These are phyloP conservation scores for Macrolepiota fuliginosa DNA, from an alignment of 768 basidiomycete species.

Conservation along the genomic window DNA sequence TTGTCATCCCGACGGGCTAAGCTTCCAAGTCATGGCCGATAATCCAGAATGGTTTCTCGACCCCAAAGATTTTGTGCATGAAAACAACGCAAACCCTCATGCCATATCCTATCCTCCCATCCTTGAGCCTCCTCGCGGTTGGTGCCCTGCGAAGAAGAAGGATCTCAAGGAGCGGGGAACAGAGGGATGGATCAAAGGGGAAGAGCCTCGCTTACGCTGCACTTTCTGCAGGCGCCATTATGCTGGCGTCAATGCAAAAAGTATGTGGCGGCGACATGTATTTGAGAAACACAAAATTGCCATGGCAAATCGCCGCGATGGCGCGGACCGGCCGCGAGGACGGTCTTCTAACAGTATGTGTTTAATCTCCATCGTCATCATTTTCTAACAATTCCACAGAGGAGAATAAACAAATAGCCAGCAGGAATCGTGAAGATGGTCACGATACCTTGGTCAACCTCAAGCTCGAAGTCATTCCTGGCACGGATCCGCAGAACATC, in stretches of 20 bases:
- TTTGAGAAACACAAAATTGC: conserved; percentile 90
- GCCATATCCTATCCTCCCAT: conserved; percentile 72
- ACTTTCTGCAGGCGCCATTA: conserved; percentile 85
- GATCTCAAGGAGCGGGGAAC: conserved; percentile 66
- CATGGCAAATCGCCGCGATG: conserved; percentile 83
- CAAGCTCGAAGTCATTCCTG: conserved; percentile 39
- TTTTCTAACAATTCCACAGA: conserved; percentile 32
- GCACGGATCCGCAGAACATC: conserved; percentile 29
- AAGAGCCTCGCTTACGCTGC: conserved; percentile 76
- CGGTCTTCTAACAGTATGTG: conserved; percentile 65
- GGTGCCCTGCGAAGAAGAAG: conserved; percentile 86
- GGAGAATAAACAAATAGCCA: conserved; percentile 47
- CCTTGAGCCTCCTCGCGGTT: conserved; percentile 81
- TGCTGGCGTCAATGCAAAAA: conserved; percentile 85
- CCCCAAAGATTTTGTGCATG: conserved; percentile 57
- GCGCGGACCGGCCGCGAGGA: conserved; percentile 58
- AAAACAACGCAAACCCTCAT: conserved; percentile 41
- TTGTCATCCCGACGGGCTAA: conserved; percentile 61
- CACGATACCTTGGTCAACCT: conserved; percentile 44
- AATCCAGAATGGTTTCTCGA: conserved; percentile 83
- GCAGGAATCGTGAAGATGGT: conserved; percentile 26
- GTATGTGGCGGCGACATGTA: conserved; percentile 89
- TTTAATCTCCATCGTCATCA: conserved; percentile 7
- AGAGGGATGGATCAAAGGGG: conserved; percentile 78
- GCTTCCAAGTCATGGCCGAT: conserved; percentile 68